phyloP scores from a whole-genome alignment of 495 filamentous ascomycete genomes.

The Podospora bellae-mahoneyi region DNA sequence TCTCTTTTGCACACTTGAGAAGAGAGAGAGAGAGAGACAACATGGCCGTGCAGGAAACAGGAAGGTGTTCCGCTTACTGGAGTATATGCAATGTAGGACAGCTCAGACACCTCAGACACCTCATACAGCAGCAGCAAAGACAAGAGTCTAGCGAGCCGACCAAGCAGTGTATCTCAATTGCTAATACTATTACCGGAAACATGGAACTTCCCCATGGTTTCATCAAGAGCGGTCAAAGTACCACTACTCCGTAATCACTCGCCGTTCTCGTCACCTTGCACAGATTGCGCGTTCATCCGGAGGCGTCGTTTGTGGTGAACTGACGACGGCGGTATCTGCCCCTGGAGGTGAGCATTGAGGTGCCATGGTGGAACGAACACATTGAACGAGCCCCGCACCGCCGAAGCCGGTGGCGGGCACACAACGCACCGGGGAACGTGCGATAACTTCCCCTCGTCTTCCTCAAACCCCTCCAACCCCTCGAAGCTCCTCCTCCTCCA shows the following conservation, averaged over 20 bases:
- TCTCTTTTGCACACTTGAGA: not conserved
- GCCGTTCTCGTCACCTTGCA: not conserved
- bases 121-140: too few species aligned
- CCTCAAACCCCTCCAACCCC: not conserved
- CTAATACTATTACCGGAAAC: not conserved
- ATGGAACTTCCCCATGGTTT: not conserved
- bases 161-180: not conserved
- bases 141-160: too few species aligned
- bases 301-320: not conserved
- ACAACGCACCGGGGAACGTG: not conserved
- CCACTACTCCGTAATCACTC: not conserved
- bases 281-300: not conserved
- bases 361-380: not conserved
- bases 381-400: not conserved
- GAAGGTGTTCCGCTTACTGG: not conserved
- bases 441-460: not conserved
- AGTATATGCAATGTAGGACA: not conserved
- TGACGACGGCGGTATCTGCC: not conserved
- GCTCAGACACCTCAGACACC: not conserved
- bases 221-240: not conserved
- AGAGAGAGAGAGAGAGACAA: not conserved
- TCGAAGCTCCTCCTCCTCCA: not conserved
- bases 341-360: not conserved
- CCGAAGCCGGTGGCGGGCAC: conserved; percentile 6
- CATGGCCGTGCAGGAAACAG: not conserved